Evolutionary conservation across 2,329 filamentous ascomycete species (phyloP), one percentile per base, ranked within the genome.

Genomic region (Westerdykella ornata): DNA sequence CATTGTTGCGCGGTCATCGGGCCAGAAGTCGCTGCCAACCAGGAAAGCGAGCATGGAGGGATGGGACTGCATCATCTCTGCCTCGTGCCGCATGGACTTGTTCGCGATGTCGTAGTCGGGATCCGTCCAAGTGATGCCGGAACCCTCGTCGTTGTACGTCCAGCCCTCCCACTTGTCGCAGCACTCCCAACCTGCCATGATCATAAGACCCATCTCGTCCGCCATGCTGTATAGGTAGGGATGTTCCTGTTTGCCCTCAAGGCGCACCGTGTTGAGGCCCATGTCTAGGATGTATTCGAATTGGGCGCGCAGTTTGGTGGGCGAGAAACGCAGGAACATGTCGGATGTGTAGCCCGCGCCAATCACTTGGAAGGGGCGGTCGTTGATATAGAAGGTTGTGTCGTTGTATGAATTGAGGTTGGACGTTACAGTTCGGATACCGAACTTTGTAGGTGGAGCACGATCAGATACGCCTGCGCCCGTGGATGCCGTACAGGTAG

Each of bases 161-260:
- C 78, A 83, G 0, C 72, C 75, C 52, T 83, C 80, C 80, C 80
- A 83, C 54, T 82, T 82, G 49, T 82, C 76, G 55, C 80, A 83
- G 57, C 80, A 83, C 45, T 82, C 78, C 78, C 78, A 83, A 0
- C 80, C 80, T 0, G 77, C 66, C 29, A 83, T 65, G 0, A 82
- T 59, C 77, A 83, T 80, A 28, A 82, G 52, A 0, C 80, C 80
- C 51, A 80, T 63, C 3, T 69, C 65, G 50, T 82, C 78, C 1
- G 78, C 75, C 2, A 81, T 63, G 1, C 75, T 67, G 51, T 81
- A 83, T 1, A 83, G 61, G 46, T 76, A 72, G 0, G 77, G 75
- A 6, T 82, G 79, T 50, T 82, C 80, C 54, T 79, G 74, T 46
- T 81, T 82, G 2, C 80, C 80, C 53, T 83, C 80, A 1, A 82